These are phyloP conservation scores for Rhizoclosmatium sp. DNA, from an alignment of 192 early-diverging fungal genomes.

Conservation along the genomic window DNA sequence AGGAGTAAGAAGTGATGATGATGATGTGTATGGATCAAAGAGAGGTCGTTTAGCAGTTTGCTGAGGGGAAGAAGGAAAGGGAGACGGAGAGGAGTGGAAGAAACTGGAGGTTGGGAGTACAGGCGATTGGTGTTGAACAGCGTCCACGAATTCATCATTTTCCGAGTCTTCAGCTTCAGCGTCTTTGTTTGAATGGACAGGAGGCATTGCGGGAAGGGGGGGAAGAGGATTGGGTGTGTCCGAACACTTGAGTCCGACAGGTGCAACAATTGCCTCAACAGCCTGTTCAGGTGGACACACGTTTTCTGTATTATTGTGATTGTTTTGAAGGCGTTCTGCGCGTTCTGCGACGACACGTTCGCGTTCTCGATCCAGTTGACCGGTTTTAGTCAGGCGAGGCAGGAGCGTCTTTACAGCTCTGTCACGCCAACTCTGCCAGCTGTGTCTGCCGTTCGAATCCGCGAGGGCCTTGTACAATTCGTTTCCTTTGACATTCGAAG, in stretches of 20 bases:
- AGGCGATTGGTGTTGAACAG: not conserved
- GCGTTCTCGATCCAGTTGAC: not conserved
- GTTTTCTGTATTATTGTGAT: not conserved
- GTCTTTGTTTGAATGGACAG: not conserved
- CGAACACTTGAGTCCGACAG: not conserved
- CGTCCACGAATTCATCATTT: not conserved
- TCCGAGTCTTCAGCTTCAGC: not conserved
- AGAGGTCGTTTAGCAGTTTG: too few species aligned
- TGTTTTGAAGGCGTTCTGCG: not conserved
- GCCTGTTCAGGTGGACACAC: not conserved
- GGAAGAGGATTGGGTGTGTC: not conserved
- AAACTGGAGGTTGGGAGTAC: not conserved
- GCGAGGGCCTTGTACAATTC: not conserved
- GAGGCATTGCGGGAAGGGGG: not conserved
- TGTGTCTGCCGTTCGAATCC: constrained; percentile 1
- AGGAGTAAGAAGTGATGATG: too few species aligned
- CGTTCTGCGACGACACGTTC: not conserved
- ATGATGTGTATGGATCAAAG: too few species aligned
- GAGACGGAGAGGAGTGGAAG: too few species aligned
- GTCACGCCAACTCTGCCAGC: not conserved
- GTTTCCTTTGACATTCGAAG: not conserved
- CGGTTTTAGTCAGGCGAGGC: not conserved
- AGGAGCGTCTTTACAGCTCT: constrained; percentile 14
- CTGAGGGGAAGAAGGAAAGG: too few species aligned
- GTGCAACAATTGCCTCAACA: not conserved